Evolutionary conservation across 2,329 filamentous ascomycete genomes (phyloP), one percentile per base, ranked within the genome.

Genomic region (Colletotrichum agaves): DNA sequence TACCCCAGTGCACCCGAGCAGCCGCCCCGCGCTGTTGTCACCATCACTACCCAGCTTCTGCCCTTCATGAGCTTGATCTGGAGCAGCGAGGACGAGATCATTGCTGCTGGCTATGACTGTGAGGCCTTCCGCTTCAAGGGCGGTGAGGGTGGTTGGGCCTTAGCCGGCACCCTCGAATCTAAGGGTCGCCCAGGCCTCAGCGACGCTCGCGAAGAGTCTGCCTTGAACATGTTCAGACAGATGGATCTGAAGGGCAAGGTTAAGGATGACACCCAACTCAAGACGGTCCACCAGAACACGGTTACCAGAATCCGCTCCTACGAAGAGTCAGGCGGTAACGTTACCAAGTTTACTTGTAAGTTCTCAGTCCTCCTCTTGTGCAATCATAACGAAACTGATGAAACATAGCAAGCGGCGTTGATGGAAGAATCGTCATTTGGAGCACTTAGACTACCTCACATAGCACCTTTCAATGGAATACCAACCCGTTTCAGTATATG

Each of bases 161-260:
- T 98, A 41, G 88, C 87, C 39, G 94, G 94, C 35, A 91, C 93
- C 4, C 83, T 98, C 69, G 94, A 98, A 81, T 83, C 84, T 55
- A 94, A 94, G 81, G 85, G 87, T 56, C 82, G 86, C 5, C 83
- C 86, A 31, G 90, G 87, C 46, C 78, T 84, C 62, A 89, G 86
- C 65, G 87, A 88, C 62, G 83, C 84, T 67, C 87, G 91, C 35
- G 96, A 98, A 80, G 96, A 98, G 79, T 96, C 92, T 71, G 96
- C 96, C 23, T 84, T 98, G 78, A 97, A 98, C 81, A 97, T 98
- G 93, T 99, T 99, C 83, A 89, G 90, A 75, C 94, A 98, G 83
- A 98, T 99, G 96, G 96, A 99, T 80, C 86, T 99, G 72, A 97
- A 96, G 86, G 96, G 96, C 70, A 97, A 97, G 81, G 84, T 86